Base-by-base conservation (phyloP, 2,329 filamentous ascomycete genomes). In the Aspergillus novofumigatus region DNA sequence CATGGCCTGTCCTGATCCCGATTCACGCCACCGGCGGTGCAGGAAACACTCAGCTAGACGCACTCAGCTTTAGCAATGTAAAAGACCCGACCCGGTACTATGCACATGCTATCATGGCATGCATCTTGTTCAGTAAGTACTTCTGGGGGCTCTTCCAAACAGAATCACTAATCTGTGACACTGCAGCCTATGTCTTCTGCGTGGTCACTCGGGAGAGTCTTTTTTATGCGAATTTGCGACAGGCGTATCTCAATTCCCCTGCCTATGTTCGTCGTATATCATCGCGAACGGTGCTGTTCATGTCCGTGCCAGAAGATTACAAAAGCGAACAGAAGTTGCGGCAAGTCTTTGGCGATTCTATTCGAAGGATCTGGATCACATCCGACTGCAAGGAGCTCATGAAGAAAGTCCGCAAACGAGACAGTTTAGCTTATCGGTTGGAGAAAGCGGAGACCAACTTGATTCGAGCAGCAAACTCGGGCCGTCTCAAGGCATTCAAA, bases 381-480 rank as follows among this genome's bases (percentile, higher is more conserved):
- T 87, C 86, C 14, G 89, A 95, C 54, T 88, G 86, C 52, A 85
- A 88, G 56, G 84, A 91, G 56, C 81, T 97, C 1, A 86, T 90
- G 56, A 85, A 94, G 20, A 77, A 91, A 32, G 91, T 97, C 21
- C 82, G 89, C 63, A 83, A 93, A 65, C 86, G 93, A 51, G 88
- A 96, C 71, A 86, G 90, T 69, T 83, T 86, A 8, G 89, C 91
- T 0, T 83, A 88, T 74, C 86, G 87, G 57, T 80, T 99, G 7
- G 94, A 99, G 72, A 85, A 82, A 60, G 90, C 92, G n/a, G 92
- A 97, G 75, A 87, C 94, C 23, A 88, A 88, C 65, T 80, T 97
- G 5, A 90, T 97, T 67, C 90, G 88, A 68, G 80, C 84, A 29
- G 90, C 89, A 47, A 93, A 95, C 72, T 83, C 82, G 42, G 83